Evolutionary conservation across 805 yeast genomes (phyloP).

Genomic region (Grigorovia humatica): DNA sequence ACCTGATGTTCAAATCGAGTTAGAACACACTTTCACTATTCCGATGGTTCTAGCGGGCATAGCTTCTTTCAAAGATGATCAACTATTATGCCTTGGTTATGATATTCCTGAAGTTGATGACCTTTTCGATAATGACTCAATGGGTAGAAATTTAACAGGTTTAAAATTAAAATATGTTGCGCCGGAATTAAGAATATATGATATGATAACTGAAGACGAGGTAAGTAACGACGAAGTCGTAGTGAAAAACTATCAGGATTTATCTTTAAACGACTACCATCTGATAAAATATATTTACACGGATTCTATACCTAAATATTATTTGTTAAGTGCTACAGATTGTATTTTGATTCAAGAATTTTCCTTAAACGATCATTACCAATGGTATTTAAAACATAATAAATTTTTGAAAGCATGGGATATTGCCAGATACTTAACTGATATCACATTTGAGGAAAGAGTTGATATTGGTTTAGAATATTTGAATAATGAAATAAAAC

Average conservation of each 20-base stretch:
- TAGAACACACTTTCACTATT: constrained; percentile 31
- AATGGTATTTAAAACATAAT: constrained; percentile 56
- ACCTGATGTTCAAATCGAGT: constrained; percentile 33
- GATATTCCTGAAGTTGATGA: constrained; percentile 6
- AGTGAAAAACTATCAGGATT: constrained; percentile 41
- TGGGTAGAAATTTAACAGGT: background rate
- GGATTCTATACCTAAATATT: constrained; percentile 38
- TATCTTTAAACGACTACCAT: constrained; percentile 76
- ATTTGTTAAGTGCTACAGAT: constrained; percentile 70
- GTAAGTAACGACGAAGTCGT: constrained; percentile 71
- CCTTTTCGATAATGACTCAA: background rate
- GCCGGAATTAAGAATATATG: constrained; percentile 70
- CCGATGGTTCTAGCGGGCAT: constrained; percentile 60
- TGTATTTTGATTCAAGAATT: constrained; percentile 67
- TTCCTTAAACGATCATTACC: constrained; percentile 55
- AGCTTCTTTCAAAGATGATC: constrained; percentile 63
- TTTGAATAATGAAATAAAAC: constrained; percentile 33
- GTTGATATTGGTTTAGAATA: constrained; percentile 49
- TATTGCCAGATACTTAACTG: constrained; percentile 50
- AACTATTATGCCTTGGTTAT: constrained; percentile 36
- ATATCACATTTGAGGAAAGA: constrained; percentile 42
- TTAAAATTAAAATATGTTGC: constrained; percentile 30
- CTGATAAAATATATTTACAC: constrained; percentile 39
- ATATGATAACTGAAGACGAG: constrained; percentile 57
- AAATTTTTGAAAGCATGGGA: constrained; percentile 67